Evolutionary conservation across 495 filamentous ascomycete genomes (phyloP).

Genomic region (Neurospora sp.): DNA sequence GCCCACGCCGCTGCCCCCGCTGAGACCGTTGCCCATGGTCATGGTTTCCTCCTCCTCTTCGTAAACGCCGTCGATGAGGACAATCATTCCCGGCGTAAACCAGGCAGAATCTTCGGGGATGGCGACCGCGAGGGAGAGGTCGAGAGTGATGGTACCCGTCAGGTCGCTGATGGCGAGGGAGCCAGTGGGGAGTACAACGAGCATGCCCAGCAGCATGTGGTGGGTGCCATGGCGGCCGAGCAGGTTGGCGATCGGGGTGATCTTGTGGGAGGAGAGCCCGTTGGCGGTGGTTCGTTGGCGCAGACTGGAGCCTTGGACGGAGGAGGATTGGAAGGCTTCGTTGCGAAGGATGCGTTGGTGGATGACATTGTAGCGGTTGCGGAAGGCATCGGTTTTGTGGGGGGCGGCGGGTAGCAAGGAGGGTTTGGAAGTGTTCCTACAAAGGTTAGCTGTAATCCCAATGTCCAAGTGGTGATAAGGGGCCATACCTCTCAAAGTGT

Average conservation of each 20-base stretch:
- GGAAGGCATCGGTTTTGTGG: constrained; percentile 75
- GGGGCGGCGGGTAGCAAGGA: constrained; percentile 70
- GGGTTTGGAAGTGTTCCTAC: constrained; percentile 51
- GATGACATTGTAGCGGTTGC: constrained; percentile 80
- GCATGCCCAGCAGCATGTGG: constrained; percentile 79
- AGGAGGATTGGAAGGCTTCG: constrained; percentile 79
- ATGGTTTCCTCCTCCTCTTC: constrained; percentile 67
- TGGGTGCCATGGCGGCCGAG: constrained; percentile 77
- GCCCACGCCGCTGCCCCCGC: constrained; percentile 69
- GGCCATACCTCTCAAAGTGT: constrained; percentile 66
- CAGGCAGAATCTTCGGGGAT: constrained; percentile 81
- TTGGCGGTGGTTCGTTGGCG: constrained; percentile 46
- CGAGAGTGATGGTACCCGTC: constrained; percentile 77
- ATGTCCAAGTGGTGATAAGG: not conserved
- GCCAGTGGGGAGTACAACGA: constrained; percentile 74
- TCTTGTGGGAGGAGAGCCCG: constrained; percentile 61
- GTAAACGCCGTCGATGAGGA: constrained; percentile 86
- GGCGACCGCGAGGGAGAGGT: constrained; percentile 68
- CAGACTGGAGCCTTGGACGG: constrained; percentile 44
- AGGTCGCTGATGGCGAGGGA: constrained; percentile 71
- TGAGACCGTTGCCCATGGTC: constrained; percentile 53
- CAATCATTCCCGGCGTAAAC: constrained; percentile 91
- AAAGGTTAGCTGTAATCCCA: not conserved
- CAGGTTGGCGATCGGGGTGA: constrained; percentile 88
- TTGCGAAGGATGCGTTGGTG: constrained; percentile 87